These are phyloP conservation scores for Daldinia caldariorum DNA, from an alignment of 495 filamentous ascomycete genomes.

Conservation along the genomic window DNA sequence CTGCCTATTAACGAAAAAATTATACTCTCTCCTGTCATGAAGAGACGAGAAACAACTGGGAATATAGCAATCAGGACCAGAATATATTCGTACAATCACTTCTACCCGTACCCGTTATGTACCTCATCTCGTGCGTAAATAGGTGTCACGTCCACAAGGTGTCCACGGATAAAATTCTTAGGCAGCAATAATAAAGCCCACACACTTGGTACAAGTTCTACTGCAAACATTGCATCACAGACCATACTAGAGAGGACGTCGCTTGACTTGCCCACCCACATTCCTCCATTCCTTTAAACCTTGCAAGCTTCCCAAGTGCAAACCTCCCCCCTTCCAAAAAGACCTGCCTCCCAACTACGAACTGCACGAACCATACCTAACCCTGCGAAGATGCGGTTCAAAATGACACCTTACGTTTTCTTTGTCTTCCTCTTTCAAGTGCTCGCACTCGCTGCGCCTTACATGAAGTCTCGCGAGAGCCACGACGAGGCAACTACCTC, in stretches of 20 bases:
- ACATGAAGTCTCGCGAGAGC: neutral
- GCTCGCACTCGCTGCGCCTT: neutral
- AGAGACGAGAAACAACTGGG: neutral
- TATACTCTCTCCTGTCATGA: neutral
- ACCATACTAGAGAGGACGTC: neutral
- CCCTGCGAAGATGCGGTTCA: neutral
- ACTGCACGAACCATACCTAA: neutral
- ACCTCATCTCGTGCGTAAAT: neutral
- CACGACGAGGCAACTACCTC: neutral
- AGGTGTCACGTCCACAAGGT: neutral
- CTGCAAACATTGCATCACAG: neutral
- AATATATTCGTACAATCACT: neutral
- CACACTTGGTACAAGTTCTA: neutral
- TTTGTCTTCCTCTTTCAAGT: conserved; percentile 4
- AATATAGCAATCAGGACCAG: neutral
- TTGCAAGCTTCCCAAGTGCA: neutral
- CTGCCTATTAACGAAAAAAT: too few relatives aligned
- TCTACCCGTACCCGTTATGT: neutral
- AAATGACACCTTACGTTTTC: conserved; percentile 13
- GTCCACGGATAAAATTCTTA: neutral
- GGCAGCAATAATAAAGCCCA: neutral
- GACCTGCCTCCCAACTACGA: neutral
- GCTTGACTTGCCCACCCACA: neutral
- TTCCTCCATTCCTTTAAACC: neutral
- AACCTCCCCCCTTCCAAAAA: neutral